These are phyloP conservation scores for Colletotrichum gloeosporioides DNA, from an alignment of 2,329 filamentous ascomycete genomes.

Conservation along the genomic window DNA sequence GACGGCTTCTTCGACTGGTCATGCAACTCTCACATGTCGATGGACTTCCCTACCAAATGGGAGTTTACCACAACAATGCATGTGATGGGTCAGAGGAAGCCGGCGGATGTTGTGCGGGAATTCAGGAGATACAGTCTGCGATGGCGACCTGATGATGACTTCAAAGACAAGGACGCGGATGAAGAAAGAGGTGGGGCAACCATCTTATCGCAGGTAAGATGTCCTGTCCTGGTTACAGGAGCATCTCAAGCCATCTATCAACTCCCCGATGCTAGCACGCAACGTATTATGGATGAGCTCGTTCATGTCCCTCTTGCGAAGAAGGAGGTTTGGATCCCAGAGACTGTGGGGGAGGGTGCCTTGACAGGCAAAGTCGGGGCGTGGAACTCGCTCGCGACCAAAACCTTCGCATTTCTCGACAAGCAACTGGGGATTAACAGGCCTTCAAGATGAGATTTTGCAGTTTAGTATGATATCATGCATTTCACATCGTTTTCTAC, in stretches of 20 bases:
- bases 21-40: not conserved
- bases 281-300: not conserved
- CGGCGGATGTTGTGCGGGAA: not conserved
- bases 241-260: not conserved
- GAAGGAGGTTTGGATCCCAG: not conserved
- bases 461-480: not conserved
- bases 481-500: fast-evolving
- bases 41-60: not conserved
- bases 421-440: not conserved
- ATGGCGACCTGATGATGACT: not conserved
- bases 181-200: not conserved
- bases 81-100: not conserved
- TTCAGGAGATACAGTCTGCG: not conserved
- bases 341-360: not conserved
- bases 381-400: not conserved
- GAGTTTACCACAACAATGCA: not conserved
- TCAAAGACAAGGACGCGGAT: not conserved
- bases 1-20: not conserved
- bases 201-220: not conserved
- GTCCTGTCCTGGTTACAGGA: not conserved
- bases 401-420: not conserved
- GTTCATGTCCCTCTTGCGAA: not conserved
- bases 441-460: not conserved
- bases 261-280: not conserved
- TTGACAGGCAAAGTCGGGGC: not conserved